Base-by-base conservation (phyloP, 2,329 filamentous ascomycete species). In the Tetracladium maxilliforme region DNA sequence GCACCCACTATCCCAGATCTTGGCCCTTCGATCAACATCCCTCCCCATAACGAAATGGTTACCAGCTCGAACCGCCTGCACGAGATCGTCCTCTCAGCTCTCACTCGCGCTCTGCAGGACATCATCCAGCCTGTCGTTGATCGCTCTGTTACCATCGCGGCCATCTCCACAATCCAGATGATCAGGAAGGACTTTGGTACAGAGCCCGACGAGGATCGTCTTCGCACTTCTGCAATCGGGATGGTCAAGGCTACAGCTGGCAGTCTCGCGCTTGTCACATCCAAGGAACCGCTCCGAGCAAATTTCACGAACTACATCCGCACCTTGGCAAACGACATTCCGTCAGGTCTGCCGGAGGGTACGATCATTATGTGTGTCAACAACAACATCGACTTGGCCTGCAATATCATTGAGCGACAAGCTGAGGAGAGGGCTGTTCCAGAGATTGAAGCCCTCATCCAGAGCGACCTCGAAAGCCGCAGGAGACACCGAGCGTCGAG, bases 291-390 rank as follows among this genome's bases (percentile, higher is more conserved):
- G 10, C 62, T 98, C 10, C 74, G 90, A 32, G 90, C 92, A 49
- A 95, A 92, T 53, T 92, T 98, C 51, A 92, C 80, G 27, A 98
- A 95, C 52, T 92, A 95, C 45, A 84, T 98, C 48, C 78, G 90
- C 26, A 63, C 62, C 24, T 49, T 74, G n/a, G 64, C 70, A 4
- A 58, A 53, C 24, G 70, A 75, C 19, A 65, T 92, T 19, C 73
- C 82, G 27, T 70, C 76, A 39, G 80, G 81, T 10, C 65, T 98
- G 33, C 83, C 90, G 0, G 90, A 98, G 52, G 90, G 90, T 6
- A 81, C 90, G 16, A 90, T 98, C 32, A 70, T 95, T 29, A 94
- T 98, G 82, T 95, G 92, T 50, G 87, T 98, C 32, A 98, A 95
- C 48, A 87, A 92, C 36, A 98, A 98, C 46, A 65, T 98, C 16